These are phyloP conservation scores for Angophora floribunda DNA, from an alignment of 345 rosid genomes.

Conservation along the genomic window DNA sequence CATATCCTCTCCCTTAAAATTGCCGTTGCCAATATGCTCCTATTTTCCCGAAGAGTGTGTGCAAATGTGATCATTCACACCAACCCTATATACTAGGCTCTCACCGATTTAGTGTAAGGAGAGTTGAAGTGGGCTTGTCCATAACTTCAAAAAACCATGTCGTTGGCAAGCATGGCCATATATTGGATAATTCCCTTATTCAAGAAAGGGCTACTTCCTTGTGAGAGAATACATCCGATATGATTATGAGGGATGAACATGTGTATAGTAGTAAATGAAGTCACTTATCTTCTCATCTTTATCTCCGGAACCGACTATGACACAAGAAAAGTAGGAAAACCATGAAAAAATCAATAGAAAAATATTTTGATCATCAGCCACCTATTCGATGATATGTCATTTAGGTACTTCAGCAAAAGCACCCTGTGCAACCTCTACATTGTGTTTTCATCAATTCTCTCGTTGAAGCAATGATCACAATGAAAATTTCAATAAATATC, in stretches of 20 bases:
- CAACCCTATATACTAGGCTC: no score
- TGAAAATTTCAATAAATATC: neutral
- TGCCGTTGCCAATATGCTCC: no score
- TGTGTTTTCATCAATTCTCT: conserved; percentile 40
- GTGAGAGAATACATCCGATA: neutral
- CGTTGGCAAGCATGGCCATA: no score
- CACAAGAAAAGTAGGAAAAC: conserved; percentile 32
- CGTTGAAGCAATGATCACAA: neutral
- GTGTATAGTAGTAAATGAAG: neutral
- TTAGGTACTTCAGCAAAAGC: conserved; percentile 27
- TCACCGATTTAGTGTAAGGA: no score
- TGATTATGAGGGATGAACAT: neutral
- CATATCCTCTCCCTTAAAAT: no score
- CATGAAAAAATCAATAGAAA: conserved; percentile 30
- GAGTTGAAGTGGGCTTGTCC: no score
- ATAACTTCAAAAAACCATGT: no score
- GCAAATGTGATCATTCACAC: no score
- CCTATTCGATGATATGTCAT: conserved; percentile 31
- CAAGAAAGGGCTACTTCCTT: neutral
- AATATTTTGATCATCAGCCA: conserved; percentile 44
- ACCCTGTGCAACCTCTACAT: conserved; percentile 42
- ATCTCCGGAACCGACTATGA: conserved; percentile 12
- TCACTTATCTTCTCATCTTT: neutral
- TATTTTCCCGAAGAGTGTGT: no score
- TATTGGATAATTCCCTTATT: no score